Evolutionary conservation across 768 basidiomycete species (phyloP), one percentile per base, ranked within the genome.

Genomic region (Tulasnella sp.): DNA sequence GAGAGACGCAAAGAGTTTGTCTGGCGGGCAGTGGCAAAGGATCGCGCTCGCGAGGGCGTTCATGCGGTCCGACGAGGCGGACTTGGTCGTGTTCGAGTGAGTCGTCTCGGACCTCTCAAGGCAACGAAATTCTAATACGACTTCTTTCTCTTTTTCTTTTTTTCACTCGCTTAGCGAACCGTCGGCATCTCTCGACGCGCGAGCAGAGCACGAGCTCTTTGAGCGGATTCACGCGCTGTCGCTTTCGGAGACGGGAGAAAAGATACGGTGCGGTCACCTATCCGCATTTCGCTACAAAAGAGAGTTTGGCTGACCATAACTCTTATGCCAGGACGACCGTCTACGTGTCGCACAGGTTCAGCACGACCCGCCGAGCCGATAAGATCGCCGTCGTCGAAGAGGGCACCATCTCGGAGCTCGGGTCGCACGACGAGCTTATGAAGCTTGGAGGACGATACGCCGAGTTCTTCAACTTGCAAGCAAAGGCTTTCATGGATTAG

Each of bases 1-100:
- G 63, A 35, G 63, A 35, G 63, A 64, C 16, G 63, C 63, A 22
- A 64, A 64, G 37, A 39, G 63, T 14, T 35, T 64, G 63, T 64
- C 63, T 29, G 70, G 70, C 11, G 70, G 70, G 74, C 77, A 93
- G 91, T 94, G 92, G 92, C 92, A 93, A 80, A 83, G 90, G 76
- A 86, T 95, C 72, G 92, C 94, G 19, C 85, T 95, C 63, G 90
- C 92, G 62, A 86, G 94, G 63, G 91, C 92, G 17, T 94, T 95
- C 77, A 92, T 94, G 90, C 83, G 92, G 74, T 90, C 90, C 17
- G 66, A 85, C 83, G 59, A 72, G 41, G 77, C 90, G 87, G 91
- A 94, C 80, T 81, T 95, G 16, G 82, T 95, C 36, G 80, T 95
- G 44, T 91, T 95, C 77, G 94, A 95, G 79, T 92, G 92, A 81